These are phyloP conservation scores for Colletotrichum sp. DNA, from an alignment of 2,329 filamentous ascomycete genomes.

Conservation along the genomic window DNA sequence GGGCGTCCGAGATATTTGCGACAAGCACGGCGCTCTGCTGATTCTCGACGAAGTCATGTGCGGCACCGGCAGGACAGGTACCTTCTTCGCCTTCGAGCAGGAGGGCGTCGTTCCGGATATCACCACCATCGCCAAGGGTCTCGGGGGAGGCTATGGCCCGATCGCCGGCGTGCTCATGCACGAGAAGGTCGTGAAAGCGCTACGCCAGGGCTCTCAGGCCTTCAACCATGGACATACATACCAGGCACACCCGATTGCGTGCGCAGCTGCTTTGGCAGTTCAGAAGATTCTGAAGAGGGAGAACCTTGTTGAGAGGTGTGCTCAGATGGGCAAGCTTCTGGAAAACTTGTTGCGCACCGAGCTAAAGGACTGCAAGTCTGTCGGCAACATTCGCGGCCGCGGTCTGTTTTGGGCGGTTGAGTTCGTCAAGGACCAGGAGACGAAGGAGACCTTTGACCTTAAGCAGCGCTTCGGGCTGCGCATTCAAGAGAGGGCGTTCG, in stretches of 20 bases:
- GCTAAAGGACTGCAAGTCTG: slow-evolving; percentile 33
- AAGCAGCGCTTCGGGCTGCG: slow-evolving; percentile 27
- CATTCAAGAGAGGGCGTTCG: slow-evolving; percentile 33
- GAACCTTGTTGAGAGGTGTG: slow-evolving; percentile 34
- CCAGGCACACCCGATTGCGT: slow-evolving; percentile 29
- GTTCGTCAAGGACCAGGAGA: slow-evolving; percentile 43
- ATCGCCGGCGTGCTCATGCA: slow-evolving; percentile 62
- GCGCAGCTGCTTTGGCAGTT: slow-evolving; percentile 30
- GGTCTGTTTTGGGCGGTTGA: slow-evolving; percentile 54
- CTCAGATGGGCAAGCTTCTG: slow-evolving; percentile 33
- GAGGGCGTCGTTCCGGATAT: slow-evolving; percentile 57
- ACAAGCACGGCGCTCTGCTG: slow-evolving; percentile 58
- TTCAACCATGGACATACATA: slow-evolving; percentile 30
- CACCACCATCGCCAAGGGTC: slow-evolving; percentile 62
- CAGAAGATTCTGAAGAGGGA: slow-evolving; percentile 38
- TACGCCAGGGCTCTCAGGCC: slow-evolving; percentile 48
- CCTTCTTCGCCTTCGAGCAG: slow-evolving; percentile 68
- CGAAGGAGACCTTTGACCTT: slow-evolving; percentile 39
- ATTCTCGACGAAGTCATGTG: slow-evolving; percentile 72
- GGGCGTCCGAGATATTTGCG: slow-evolving; percentile 58
- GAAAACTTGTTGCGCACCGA: slow-evolving; percentile 27
- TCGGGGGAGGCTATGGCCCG: slow-evolving; percentile 61
- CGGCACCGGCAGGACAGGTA: slow-evolving; percentile 66
- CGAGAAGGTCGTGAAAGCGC: slow-evolving; percentile 50
- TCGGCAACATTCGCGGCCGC: slow-evolving; percentile 44